phyloP scores from a whole-genome alignment of 2,329 filamentous ascomycete species.

The Pseudocercospora pini-densiflorae region DNA sequence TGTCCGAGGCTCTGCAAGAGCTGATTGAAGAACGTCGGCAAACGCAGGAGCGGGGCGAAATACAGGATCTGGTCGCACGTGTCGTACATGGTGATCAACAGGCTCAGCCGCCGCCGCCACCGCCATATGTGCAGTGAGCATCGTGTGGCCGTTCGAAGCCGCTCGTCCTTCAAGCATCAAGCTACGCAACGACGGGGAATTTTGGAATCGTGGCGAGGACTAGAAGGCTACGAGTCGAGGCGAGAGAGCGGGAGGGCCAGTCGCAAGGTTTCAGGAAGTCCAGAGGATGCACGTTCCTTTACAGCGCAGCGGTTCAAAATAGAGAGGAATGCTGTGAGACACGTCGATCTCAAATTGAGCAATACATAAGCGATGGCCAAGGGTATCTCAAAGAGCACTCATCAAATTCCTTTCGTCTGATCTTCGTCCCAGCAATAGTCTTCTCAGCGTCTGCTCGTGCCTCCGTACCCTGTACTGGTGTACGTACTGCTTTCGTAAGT shows the following conservation, averaged over 20 bases:
- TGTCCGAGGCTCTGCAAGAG: neutral
- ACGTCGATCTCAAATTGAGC: neutral
- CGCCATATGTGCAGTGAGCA: neutral
- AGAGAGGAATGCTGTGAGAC: neutral
- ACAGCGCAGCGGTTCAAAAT: neutral
- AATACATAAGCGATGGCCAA: neutral
- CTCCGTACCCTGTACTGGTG: neutral
- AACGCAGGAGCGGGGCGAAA: neutral
- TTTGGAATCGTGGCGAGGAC: too few species aligned
- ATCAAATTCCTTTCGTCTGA: neutral
- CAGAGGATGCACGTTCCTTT: neutral
- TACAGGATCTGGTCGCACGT: neutral
- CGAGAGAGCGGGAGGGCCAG: neutral
- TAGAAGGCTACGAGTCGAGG: too few species aligned
- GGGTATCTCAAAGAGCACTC: neutral
- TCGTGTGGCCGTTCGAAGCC: neutral
- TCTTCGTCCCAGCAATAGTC: neutral
- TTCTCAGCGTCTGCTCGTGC: neutral
- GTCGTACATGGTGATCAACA: neutral
- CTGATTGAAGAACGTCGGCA: neutral
- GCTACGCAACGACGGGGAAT: too few species aligned
- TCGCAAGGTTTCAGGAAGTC: neutral
- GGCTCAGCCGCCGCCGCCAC: neutral
- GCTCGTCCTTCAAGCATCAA: neutral
- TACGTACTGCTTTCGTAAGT: neutral